Evolutionary conservation across 768 basidiomycete species (phyloP), one percentile per base, ranked within the genome.

Genomic region (Lactarius indigo): DNA sequence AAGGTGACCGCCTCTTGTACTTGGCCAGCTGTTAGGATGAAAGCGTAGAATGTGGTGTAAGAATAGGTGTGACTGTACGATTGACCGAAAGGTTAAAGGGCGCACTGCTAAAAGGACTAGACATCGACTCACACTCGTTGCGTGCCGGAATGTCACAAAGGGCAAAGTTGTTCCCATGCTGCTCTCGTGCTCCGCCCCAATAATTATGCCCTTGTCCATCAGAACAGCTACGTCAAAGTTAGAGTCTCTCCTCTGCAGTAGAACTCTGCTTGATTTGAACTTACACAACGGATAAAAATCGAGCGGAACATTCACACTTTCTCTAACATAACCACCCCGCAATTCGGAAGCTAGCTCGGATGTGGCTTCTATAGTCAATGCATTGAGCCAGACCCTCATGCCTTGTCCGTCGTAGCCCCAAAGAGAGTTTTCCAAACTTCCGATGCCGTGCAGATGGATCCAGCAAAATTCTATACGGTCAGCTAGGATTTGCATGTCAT

Each of bases 141-240:
- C 85, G 76, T 96, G 91, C 59, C 94, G 85, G 78, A 96, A 98
- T 79, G 96, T 89, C 17, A 90, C 88, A 74, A 97, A 97, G 2
- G 94, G 86, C 10, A 98, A 79, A 64, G 88, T 91, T 30, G 82
- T 78, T 61, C 92, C 84, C 18, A 88, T 82, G 3, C 87, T 88
- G 3, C 86, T 85, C 75, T 99, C 96, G 64, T 95, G 87, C 70
- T 98, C 96, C 31, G 91, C 92, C 9, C 96, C 96, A 71, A 98
- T 95, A 69, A 99, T 94, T 70, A 99, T 97, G 1, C 96, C 96
- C 74, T 98, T 99, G 76, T 98, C 96, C 95, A 98, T 98, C 30
- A 99, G 83, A 8, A 95, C 94, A 64, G 96, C 96, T 98, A 72
- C 37, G 60, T 15, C 41, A 17, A 30, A 5, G 23, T 39, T 23